Conservation (phyloP, 1,284 basidiomycete species). For the Cerioporus squamosus region DNA sequence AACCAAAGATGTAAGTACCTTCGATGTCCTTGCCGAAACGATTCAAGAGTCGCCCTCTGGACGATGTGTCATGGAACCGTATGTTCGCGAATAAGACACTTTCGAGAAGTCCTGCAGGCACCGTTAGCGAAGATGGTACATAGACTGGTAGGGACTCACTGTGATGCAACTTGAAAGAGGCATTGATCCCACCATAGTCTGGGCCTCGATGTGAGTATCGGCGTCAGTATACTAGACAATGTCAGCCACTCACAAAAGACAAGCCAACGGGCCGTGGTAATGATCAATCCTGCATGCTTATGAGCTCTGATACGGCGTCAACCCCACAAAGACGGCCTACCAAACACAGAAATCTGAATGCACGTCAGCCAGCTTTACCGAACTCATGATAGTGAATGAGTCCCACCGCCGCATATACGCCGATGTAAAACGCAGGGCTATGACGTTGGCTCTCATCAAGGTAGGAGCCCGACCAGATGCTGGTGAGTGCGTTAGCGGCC, state of each 20-base stretch:
- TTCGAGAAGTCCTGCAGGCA: slow-evolving; percentile 68
- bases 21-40: slow-evolving; percentile 95
- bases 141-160: slow-evolving; percentile 44
- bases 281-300: slow-evolving; percentile 50
- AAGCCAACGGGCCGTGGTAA: slow-evolving; percentile 70
- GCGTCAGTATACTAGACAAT: background rate
- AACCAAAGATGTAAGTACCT: slow-evolving; percentile 43
- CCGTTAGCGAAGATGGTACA: background rate
- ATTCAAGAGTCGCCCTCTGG: slow-evolving; percentile 84
- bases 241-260: slow-evolving; percentile 54
- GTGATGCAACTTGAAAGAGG: slow-evolving; percentile 72
- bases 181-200: slow-evolving; percentile 73
- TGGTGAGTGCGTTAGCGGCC: slow-evolving; percentile 27
- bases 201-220: background rate
- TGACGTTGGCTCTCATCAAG: slow-evolving; percentile 42
- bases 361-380: background rate
- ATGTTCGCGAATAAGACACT: slow-evolving; percentile 88
- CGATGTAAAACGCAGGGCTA: slow-evolving; percentile 73
- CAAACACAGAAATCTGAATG: background rate
- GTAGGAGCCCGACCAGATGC: slow-evolving; percentile 66
- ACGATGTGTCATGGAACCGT: slow-evolving; percentile 92
- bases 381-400: background rate
- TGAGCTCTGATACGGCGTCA: too few relatives aligned
- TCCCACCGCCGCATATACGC: slow-evolving; percentile 62
- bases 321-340: slow-evolving; percentile 34